These are phyloP conservation scores for Russula compacta DNA, from an alignment of 768 basidiomycete genomes.

Conservation along the genomic window DNA sequence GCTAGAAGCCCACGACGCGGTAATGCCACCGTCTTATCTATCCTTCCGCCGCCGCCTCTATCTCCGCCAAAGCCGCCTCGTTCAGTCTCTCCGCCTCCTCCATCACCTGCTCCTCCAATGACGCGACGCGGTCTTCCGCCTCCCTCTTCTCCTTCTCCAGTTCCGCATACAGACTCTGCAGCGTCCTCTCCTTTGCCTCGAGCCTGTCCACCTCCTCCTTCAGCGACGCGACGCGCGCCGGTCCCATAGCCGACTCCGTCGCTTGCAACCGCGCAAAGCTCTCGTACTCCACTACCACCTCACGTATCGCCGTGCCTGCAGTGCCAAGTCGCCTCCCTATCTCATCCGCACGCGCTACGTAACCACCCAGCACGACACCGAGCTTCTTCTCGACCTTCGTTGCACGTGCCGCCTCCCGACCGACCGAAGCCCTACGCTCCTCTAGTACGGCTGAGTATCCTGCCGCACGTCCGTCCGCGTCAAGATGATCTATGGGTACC, in stretches of 20 bases:
- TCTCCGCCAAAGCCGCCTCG: slow-evolving; percentile 61
- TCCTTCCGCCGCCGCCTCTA: slow-evolving; percentile 31
- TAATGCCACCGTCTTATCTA: background rate
- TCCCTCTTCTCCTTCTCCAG: slow-evolving; percentile 62
- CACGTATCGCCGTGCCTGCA: slow-evolving; percentile 63
- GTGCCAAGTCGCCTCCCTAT: slow-evolving; percentile 54
- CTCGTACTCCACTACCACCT: slow-evolving; percentile 59
- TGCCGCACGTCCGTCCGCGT: slow-evolving; percentile 46
- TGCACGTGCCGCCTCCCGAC: slow-evolving; percentile 71
- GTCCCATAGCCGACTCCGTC: slow-evolving; percentile 70
- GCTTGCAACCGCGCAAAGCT: slow-evolving; percentile 66
- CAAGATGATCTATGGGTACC: slow-evolving; percentile 57
- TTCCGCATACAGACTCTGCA: slow-evolving; percentile 83
- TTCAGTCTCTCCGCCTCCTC: slow-evolving; percentile 74
- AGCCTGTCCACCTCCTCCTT: slow-evolving; percentile 82
- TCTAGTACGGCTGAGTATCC: slow-evolving; percentile 58
- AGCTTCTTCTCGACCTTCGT: slow-evolving; percentile 89
- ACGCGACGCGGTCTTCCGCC: slow-evolving; percentile 45
- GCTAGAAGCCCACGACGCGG: background rate
- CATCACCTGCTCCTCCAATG: slow-evolving; percentile 82
- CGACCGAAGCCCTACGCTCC: slow-evolving; percentile 59
- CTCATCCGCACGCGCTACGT: slow-evolving; percentile 64
- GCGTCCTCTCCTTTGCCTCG: slow-evolving; percentile 60
- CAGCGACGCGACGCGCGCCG: slow-evolving; percentile 65
- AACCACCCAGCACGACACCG: slow-evolving; percentile 80